Conservation (phyloP, 1,284 basidiomycete species). For the Tilletia walkeri region DNA sequence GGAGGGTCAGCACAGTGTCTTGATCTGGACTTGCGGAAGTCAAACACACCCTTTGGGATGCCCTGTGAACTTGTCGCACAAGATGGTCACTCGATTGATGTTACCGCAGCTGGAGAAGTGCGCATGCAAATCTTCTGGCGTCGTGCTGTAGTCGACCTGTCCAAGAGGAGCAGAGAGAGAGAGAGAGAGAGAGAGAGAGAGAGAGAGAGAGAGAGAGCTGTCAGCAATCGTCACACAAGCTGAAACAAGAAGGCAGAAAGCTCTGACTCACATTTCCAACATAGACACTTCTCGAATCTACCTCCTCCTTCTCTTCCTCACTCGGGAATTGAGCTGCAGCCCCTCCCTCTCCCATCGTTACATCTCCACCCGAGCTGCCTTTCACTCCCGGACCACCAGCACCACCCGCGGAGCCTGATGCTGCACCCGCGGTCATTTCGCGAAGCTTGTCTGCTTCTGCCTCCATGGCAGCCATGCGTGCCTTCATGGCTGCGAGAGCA, state of each 20-base stretch:
- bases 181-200: neutral
- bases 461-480: conserved; percentile 75
- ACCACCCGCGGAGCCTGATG: conserved; percentile 55
- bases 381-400: conserved; percentile 39
- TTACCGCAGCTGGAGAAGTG: conserved; percentile 97
- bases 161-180: neutral
- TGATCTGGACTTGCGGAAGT: neutral
- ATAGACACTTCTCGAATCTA: conserved; percentile 87
- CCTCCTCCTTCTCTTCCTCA: conserved; percentile 61
- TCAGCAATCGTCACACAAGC: neutral
- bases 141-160: conserved; percentile 95
- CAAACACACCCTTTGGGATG: conserved; percentile 89
- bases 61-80: conserved; percentile 99
- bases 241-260: no score
- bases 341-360: conserved; percentile 66
- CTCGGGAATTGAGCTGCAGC: conserved; percentile 33
- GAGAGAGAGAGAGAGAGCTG: neutral
- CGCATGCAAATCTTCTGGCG: conserved; percentile 95
- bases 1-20: neutral
- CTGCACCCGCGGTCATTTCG: conserved; percentile 63
- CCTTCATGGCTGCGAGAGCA: conserved; percentile 74
- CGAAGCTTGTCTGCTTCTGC: conserved; percentile 81
- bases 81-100: conserved; percentile 97
- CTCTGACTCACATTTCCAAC: conserved; percentile 82
- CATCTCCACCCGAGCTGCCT: conserved; percentile 61